Evolutionary conservation across 2,329 filamentous ascomycete genomes (phyloP), one percentile per base, ranked within the genome.

Genomic region (Penicillium oxalicum): DNA sequence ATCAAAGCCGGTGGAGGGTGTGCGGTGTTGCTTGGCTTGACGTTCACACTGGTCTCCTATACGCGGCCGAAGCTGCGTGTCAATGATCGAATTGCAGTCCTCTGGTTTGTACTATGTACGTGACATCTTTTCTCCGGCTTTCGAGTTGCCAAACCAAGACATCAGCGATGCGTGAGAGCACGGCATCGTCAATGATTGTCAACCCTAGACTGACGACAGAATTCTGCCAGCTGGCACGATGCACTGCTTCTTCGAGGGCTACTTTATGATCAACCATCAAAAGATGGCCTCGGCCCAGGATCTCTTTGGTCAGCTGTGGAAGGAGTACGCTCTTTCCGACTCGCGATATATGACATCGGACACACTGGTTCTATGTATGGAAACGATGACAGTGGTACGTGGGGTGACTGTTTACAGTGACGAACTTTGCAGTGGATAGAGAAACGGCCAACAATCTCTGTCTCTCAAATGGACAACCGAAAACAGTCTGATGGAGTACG

Each of bases 301-400:
- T 47, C 71, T 93, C 6, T 85, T 91, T 48, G 88, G 85, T 2
- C 88, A 95, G 72, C 75, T 95, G 39, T 95, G 90, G 90, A 95
- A 95, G 65, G 90, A 95, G 69, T 95, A 95, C 66, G 79, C 87
- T 3, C 77, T 91, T 32, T 91, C 87, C 2, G 90, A 95, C 71
- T 94, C 89, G 47, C 79, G 90, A 38, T 95, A 95, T 63, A 74
- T 95, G 58, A 90, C 85, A 2, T 82, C 83, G 13, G 87, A 93
- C 63, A 78, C 84, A 1, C 90, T 95, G 61, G 89, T 93, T 58
- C 74, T 95, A n/a, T 91, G 87, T 66, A 84, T 95, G 68, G 90
- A 95, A 75, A 82, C 79, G 13, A 81, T 95, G 53, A 95, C 90
- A 1, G 83, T 83, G 37, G 86, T 91, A 71, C 61, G 82, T 69